Conservation (phyloP, 345 rosid genomes). For the Euphorbia pulcherrima region DNA sequence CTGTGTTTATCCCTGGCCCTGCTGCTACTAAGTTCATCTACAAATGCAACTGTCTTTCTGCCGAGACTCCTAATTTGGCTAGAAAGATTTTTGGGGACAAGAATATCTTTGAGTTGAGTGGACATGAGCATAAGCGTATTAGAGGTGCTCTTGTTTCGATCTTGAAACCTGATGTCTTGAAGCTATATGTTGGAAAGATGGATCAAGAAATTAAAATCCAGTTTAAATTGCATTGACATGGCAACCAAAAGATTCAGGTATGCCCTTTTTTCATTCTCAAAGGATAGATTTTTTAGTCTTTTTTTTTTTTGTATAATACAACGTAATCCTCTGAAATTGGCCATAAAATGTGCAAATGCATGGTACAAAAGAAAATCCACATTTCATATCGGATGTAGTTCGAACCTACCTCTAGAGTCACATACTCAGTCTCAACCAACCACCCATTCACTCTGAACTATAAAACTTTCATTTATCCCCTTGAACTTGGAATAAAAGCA, state of each 20-base stretch:
- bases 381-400: too few species aligned
- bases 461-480: too few species aligned
- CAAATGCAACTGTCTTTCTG: conserved; percentile 1
- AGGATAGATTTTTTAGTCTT: too few species aligned
- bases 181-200: conserved; percentile 11
- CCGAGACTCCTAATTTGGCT: conserved; percentile 16
- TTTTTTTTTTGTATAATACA: too few species aligned
- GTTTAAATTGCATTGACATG: conserved; percentile 31
- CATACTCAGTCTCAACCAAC: too few species aligned
- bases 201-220: conserved; percentile 31
- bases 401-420: too few species aligned
- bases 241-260: conserved; percentile 29
- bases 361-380: too few species aligned
- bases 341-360: too few species aligned
- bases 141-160: conserved; percentile 31
- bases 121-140: conserved; percentile 30
- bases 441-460: too few species aligned
- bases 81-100: conserved; percentile 22
- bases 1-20: neutral
- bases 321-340: too few species aligned
- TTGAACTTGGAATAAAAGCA: too few species aligned
- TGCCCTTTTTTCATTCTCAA: neutral
- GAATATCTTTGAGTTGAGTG: conserved; percentile 30
- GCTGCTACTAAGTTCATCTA: neutral
- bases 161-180: conserved; percentile 6